phyloP scores from a whole-genome alignment of 208 protist genomes.

The Porcisia deanei region DNA sequence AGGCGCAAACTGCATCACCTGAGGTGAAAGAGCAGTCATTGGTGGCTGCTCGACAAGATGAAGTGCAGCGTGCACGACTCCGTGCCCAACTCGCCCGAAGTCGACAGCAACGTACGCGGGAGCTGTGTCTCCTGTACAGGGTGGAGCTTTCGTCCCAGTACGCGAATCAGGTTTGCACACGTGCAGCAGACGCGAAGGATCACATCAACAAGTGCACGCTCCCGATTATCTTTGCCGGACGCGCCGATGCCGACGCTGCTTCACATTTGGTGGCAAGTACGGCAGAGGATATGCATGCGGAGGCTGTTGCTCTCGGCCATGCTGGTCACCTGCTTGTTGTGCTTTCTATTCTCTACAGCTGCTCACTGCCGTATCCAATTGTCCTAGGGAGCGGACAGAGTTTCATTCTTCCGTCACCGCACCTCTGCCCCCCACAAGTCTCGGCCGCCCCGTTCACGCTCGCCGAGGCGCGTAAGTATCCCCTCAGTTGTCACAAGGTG shows the following conservation, averaged over 20 bases:
- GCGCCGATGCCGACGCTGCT: conserved; percentile 19
- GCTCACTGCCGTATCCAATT: conserved; percentile 56
- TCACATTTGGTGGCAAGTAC: conserved; percentile 34
- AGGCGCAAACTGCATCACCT: not conserved
- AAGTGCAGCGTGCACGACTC: conserved; percentile 36
- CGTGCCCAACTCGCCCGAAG: conserved; percentile 33
- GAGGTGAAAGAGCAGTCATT: conserved; percentile 2
- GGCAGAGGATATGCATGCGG: conserved; percentile 45
- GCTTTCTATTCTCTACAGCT: conserved; percentile 57
- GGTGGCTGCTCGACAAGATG: conserved; percentile 20
- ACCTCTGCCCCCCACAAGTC: conserved; percentile 24
- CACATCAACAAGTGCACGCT: conserved; percentile 28
- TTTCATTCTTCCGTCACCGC: conserved; percentile 30
- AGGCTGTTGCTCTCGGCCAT: conserved; percentile 54
- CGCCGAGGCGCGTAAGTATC: conserved; percentile 39
- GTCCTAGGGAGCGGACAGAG: conserved; percentile 52
- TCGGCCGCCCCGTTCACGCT: conserved; percentile 22
- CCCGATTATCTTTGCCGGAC: conserved; percentile 20
- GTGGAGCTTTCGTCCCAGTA: conserved; percentile 33
- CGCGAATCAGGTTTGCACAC: conserved; percentile 19
- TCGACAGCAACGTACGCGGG: conserved; percentile 23
- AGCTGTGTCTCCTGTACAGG: conserved; percentile 38
- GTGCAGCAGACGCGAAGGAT: conserved; percentile 34
- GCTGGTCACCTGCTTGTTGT: conserved; percentile 56
- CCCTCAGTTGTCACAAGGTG: conserved; percentile 33